These are phyloP conservation scores for Chlamydomonas schloesseri DNA, from an alignment of 139 green algal genomes.

Conservation along the genomic window DNA sequence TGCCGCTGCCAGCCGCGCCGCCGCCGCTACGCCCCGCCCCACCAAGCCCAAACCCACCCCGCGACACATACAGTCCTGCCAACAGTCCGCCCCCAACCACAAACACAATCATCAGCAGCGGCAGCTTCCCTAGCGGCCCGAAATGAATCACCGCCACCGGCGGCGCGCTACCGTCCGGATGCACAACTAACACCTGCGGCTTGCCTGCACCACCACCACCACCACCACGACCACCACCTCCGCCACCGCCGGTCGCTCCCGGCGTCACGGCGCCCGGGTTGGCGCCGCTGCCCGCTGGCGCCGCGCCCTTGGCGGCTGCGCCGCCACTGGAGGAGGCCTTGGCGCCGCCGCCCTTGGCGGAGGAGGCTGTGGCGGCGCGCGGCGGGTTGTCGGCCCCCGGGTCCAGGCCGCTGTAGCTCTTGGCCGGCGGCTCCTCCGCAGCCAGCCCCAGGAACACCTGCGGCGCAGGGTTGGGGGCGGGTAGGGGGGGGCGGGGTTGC, in stretches of 20 bases:
- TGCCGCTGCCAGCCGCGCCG: too few relatives aligned
- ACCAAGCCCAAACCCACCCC: neutral
- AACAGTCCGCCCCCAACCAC: neutral
- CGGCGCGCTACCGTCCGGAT: neutral
- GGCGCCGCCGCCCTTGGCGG: too few relatives aligned
- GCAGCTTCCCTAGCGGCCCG: neutral
- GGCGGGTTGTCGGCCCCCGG: neutral
- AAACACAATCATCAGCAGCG: too few relatives aligned
- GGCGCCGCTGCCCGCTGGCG: too few relatives aligned
- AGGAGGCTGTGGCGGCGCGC: too few relatives aligned
- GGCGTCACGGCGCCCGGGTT: neutral
- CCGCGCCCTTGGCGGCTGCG: neutral
- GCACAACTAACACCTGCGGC: neutral
- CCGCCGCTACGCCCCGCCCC: too few relatives aligned
- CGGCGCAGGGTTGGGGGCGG: too few relatives aligned
- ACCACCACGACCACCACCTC: neutral
- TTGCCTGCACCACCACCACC: constrained; percentile 1
- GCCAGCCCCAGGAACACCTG: neutral
- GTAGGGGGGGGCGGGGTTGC: too few relatives aligned
- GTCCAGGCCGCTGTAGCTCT: neutral
- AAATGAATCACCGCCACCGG: neutral
- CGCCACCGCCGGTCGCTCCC: too few relatives aligned
- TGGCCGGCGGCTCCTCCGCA: neutral
- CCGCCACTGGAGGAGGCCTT: neutral
- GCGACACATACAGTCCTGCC: neutral